Evolutionary conservation across 345 rosid species (phyloP), one percentile per base, ranked within the genome.

Genomic region (Eucalyptus urophylla): DNA sequence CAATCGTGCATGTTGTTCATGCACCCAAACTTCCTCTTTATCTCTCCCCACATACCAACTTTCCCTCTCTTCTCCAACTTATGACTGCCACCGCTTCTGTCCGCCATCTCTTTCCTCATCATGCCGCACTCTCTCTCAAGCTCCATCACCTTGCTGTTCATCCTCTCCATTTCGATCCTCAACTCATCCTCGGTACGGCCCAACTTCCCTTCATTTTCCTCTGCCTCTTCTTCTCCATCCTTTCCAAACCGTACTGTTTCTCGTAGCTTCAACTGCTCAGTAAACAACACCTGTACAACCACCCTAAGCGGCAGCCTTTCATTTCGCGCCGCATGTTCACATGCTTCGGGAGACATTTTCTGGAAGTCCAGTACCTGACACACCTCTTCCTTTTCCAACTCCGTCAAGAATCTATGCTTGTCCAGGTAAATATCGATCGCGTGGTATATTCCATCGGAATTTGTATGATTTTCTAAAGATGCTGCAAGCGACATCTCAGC

Each of bases 1-100:
- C 90, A 92, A 53, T 96, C 95, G 89, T 92, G 90, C 49, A 91
- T 86, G 72, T 90, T 93, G 88, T 86, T 92, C 87, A 89, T 67
- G 95, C 99, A 97, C 44, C 99, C 98, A 47, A 97, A 93, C 88
- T 97, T 97, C 91, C 98, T 97, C 94, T 97, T 97, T 94, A 97
- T 93, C 86, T 93, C 94, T 88, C 86, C 92, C 99, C 99, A 97
- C 90, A 95, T 88, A 90, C 94, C 94, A 86, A 50, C 58, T 89
- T 94, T 97, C 86, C 88, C 92, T 60, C 89, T 92, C 53, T 90
- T 94, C 76, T 76, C 85, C 85, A 80, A 44, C 17, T 89, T 90
- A 80, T 91, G 88, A 86, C 80, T 90, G 49, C 33, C 22, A 88
- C 88, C 90, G 86, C 93, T 86, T 43, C 90, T 91, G 69, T 85